These are phyloP conservation scores for Ramalina peruviana DNA, from an alignment of 495 filamentous ascomycete species.

Conservation along the genomic window DNA sequence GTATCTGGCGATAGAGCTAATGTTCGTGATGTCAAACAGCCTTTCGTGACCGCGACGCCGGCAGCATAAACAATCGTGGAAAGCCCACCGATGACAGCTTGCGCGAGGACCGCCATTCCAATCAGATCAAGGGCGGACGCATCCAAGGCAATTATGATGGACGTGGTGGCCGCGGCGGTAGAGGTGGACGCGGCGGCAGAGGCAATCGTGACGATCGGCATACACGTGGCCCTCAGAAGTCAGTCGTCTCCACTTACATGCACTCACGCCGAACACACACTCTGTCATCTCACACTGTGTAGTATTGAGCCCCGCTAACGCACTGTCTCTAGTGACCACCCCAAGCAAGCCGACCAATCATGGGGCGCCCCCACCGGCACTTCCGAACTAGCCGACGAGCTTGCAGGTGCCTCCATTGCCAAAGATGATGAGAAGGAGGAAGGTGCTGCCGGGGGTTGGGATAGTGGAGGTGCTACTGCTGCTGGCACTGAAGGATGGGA, in stretches of 20 bases:
- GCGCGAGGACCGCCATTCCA: slow-evolving; percentile 32
- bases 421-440: slow-evolving; percentile 57
- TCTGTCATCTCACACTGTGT: not conserved
- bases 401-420: slow-evolving; percentile 74
- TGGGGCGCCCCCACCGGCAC: slow-evolving; percentile 77
- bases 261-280: not conserved
- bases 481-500: not conserved
- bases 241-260: slow-evolving; percentile 18
- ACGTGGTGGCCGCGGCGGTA: slow-evolving; percentile 40
- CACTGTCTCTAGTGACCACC: slow-evolving; percentile 50
- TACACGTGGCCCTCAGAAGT: slow-evolving; percentile 59
- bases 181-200: slow-evolving; percentile 38
- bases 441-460: slow-evolving; percentile 17
- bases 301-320: not conserved
- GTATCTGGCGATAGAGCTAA: not conserved
- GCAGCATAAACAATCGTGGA: slow-evolving; percentile 65
- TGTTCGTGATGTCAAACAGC: slow-evolving; percentile 34
- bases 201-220: slow-evolving; percentile 66
- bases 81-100: slow-evolving; percentile 60
- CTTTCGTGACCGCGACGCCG: slow-evolving; percentile 83
- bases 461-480: slow-evolving; percentile 7
- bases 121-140: slow-evolving; percentile 24
- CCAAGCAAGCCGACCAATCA: slow-evolving; percentile 81
- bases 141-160: slow-evolving; percentile 36
- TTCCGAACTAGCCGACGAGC: slow-evolving; percentile 75